Evolutionary conservation across 441 rosid genomes (phyloP).

Genomic region (Populus hybrid): DNA sequence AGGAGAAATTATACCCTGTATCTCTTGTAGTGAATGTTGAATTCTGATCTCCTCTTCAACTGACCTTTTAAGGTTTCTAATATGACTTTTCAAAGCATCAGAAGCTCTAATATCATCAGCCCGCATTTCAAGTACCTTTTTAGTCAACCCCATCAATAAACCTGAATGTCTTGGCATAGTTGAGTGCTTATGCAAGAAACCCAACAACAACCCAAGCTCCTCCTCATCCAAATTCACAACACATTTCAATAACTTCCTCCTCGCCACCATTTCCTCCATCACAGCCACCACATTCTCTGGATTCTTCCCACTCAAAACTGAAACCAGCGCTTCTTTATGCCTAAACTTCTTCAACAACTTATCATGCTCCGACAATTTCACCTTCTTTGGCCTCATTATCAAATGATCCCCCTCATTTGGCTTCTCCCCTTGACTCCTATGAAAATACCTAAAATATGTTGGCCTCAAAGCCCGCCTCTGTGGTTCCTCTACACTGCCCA

Average conservation of each 20-base stretch:
- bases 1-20: slow-evolving; percentile 86
- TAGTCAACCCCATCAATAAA: slow-evolving; percentile 67
- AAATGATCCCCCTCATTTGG: slow-evolving; percentile 60
- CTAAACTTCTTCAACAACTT: slow-evolving; percentile 81
- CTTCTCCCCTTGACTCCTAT: slow-evolving; percentile 79
- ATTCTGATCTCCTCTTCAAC: slow-evolving; percentile 81
- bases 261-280: slow-evolving; percentile 83
- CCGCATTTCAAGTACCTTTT: slow-evolving; percentile 69
- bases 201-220: slow-evolving; percentile 64
- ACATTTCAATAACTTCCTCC: slow-evolving; percentile 76
- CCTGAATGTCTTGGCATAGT: slow-evolving; percentile 68
- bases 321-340: slow-evolving; percentile 80
- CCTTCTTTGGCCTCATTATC: slow-evolving; percentile 62
- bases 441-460: slow-evolving; percentile 66
- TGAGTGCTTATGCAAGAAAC: slow-evolving; percentile 66
- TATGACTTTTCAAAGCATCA: slow-evolving; percentile 49
- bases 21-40: slow-evolving; percentile 72
- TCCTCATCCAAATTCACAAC: slow-evolving; percentile 58
- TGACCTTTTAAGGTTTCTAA: slow-evolving; percentile 73
- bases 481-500: no score
- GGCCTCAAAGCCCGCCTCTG: no score
- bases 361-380: slow-evolving; percentile 77
- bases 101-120: slow-evolving; percentile 61
- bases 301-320: slow-evolving; percentile 56
- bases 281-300: slow-evolving; percentile 78